Evolutionary conservation across 1,139 yeast genomes (phyloP).

Genomic region (Blastobotrys persicus): DNA sequence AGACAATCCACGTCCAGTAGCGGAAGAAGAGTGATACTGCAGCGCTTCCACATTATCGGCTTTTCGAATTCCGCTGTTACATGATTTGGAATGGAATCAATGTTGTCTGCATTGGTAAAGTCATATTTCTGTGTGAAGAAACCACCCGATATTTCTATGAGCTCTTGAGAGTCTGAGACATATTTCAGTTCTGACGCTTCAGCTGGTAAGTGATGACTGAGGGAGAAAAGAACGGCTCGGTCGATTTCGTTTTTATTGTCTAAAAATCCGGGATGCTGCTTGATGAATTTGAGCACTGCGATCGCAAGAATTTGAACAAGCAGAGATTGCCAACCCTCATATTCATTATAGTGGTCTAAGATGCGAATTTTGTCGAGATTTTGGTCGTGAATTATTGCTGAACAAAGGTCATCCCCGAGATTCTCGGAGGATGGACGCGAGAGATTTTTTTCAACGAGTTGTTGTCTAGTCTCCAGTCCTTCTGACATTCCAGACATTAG

Average conservation of each 20-base stretch:
- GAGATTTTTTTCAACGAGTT: neutral
- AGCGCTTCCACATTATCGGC: constrained; percentile 23
- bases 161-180: neutral
- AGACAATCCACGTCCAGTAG: constrained; percentile 21
- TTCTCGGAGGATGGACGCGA: neutral
- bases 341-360: constrained; percentile 17
- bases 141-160: constrained; percentile 20
- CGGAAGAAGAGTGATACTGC: constrained; percentile 28
- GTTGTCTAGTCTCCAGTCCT: neutral
- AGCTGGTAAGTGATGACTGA: constrained; percentile 7
- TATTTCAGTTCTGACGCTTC: neutral
- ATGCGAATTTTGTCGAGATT: constrained; percentile 18
- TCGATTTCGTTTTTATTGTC: constrained; percentile 15
- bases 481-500: neutral
- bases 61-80: constrained; percentile 1
- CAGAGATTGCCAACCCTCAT: constrained; percentile 10
- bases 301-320: constrained; percentile 19
- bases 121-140: constrained; percentile 25
- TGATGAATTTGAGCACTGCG: constrained; percentile 14
- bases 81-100: neutral
- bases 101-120: constrained; percentile 12
- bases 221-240: constrained; percentile 19
- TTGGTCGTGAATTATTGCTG: constrained; percentile 7
- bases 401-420: constrained; percentile 9
- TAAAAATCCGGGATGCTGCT: constrained; percentile 8